These are phyloP conservation scores for Phaeophleospora eucalypticola DNA, from an alignment of 2,329 filamentous ascomycete genomes.

Conservation along the genomic window DNA sequence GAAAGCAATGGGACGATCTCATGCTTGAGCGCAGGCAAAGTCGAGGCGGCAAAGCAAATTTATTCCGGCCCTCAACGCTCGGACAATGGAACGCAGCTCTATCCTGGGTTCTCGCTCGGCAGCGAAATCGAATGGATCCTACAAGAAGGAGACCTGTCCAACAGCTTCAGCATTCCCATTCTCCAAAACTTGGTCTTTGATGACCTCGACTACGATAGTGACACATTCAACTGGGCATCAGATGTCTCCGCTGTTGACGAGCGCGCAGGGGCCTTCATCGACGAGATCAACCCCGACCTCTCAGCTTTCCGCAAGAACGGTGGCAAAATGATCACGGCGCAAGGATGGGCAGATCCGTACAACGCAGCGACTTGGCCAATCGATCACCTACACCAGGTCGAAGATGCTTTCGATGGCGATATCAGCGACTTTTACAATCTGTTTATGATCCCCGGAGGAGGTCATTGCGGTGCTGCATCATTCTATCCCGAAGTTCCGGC, in stretches of 20 bases:
- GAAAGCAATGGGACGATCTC: background rate
- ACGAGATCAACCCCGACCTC: conserved; percentile 35
- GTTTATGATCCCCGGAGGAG: conserved; percentile 40
- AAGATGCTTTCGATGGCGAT: conserved; percentile 22
- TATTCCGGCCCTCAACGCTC: conserved; percentile 31
- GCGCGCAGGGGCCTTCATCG: conserved; percentile 36
- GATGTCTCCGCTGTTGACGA: conserved; percentile 35
- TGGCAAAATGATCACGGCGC: conserved; percentile 38
- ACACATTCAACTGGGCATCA: conserved; percentile 36
- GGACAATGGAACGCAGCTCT: conserved; percentile 28
- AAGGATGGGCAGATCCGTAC: conserved; percentile 39
- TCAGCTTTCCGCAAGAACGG: conserved; percentile 29
- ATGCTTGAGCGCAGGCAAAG: conserved; percentile 34
- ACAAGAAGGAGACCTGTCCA: conserved; percentile 35
- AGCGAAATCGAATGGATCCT: conserved; percentile 38
- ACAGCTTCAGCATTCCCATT: conserved; percentile 37
- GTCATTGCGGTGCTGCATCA: conserved; percentile 36
- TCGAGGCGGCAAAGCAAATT: conserved; percentile 32
- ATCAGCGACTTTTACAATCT: conserved; percentile 34
- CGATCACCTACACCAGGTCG: conserved; percentile 31
- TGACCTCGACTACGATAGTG: conserved; percentile 34
- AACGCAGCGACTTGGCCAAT: conserved; percentile 38
- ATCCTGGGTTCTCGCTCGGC: conserved; percentile 40
- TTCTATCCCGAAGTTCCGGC: conserved; percentile 33
- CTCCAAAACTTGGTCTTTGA: conserved; percentile 43